These are phyloP conservation scores for Kwoniella pini DNA, from an alignment of 768 basidiomycete species.

Conservation along the genomic window DNA sequence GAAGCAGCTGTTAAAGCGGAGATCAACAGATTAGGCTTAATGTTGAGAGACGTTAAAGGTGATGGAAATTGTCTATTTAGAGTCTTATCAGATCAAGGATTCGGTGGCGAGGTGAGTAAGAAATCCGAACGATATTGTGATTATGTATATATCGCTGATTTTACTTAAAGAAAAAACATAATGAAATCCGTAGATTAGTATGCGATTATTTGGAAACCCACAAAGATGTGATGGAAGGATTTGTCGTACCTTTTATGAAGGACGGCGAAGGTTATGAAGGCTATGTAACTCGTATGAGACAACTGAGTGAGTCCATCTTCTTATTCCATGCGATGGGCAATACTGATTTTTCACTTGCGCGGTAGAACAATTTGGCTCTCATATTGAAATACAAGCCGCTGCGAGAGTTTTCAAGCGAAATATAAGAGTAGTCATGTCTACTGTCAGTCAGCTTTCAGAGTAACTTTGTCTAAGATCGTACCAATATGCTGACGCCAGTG, in stretches of 20 bases:
- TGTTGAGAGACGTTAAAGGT: slow-evolving; percentile 40
- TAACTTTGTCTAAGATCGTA: not conserved
- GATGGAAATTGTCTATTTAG: slow-evolving; percentile 48
- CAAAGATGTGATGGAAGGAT: slow-evolving; percentile 34
- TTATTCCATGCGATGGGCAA: not conserved
- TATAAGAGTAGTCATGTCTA: slow-evolving; percentile 44
- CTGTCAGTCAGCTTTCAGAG: slow-evolving; percentile 24
- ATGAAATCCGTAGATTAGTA: slow-evolving; percentile 37
- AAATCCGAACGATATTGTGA: not conserved
- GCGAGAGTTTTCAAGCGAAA: slow-evolving; percentile 37
- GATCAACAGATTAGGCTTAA: slow-evolving; percentile 29
- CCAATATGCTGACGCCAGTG: not conserved
- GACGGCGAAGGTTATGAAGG: slow-evolving; percentile 39
- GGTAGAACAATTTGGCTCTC: slow-evolving; percentile 43
- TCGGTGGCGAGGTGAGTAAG: slow-evolving; percentile 30
- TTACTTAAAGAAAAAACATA: slow-evolving; percentile 29
- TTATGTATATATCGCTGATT: not conserved
- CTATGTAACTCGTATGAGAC: slow-evolving; percentile 41
- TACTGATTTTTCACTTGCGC: not conserved
- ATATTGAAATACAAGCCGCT: slow-evolving; percentile 44
- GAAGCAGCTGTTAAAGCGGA: slow-evolving; percentile 21
- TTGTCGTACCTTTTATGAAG: slow-evolving; percentile 30
- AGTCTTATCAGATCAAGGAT: slow-evolving; percentile 42
- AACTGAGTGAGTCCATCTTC: slow-evolving; percentile 27
- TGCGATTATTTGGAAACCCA: slow-evolving; percentile 45